Conservation (phyloP, 2,329 filamentous ascomycete genomes). For the Zalaria sp. region DNA sequence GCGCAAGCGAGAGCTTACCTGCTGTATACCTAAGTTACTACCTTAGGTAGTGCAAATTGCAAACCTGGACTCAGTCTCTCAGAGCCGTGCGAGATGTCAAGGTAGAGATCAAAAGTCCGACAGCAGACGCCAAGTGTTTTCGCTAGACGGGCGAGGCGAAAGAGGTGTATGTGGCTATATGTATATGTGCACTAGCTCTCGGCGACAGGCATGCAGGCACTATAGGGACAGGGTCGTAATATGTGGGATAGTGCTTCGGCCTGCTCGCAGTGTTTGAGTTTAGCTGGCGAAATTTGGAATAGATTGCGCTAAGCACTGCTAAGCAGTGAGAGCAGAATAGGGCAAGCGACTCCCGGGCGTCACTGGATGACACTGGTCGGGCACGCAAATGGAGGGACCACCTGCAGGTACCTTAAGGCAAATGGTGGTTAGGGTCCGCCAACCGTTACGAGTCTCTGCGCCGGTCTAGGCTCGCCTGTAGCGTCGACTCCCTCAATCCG, state of each 20-base stretch:
- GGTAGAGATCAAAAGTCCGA: too few relatives aligned
- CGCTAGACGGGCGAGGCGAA: slow-evolving; percentile 16
- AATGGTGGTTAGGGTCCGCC: too few relatives aligned
- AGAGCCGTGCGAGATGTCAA: too few relatives aligned
- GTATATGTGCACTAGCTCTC: background rate
- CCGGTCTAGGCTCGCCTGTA: slow-evolving; percentile 14
- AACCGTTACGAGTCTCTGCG: slow-evolving; percentile 8
- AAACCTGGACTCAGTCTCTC: too few relatives aligned
- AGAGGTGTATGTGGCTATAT: slow-evolving; percentile 21
- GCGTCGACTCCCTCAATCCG: slow-evolving; percentile 14
- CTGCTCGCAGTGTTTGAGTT: slow-evolving; percentile 2
- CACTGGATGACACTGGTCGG: too few relatives aligned
- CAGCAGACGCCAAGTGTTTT: slow-evolving; percentile 6
- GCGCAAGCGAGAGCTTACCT: too few relatives aligned
- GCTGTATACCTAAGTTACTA: too few relatives aligned
- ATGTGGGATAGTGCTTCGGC: background rate
- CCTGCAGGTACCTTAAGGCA: too few relatives aligned
- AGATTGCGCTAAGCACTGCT: slow-evolving; percentile 1
- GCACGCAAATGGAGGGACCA: too few relatives aligned
- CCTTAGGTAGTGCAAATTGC: too few relatives aligned
- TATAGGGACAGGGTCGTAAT: background rate
- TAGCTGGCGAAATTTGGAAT: slow-evolving; percentile 6
- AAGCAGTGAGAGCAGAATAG: too few relatives aligned
- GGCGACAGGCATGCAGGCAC: background rate
- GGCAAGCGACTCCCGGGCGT: too few relatives aligned